Percentiles rank a stretch among this genome's conserved stretches.
phyloP scores from a whole-genome alignment of 2,329 filamentous ascomycete genomes.

The Cercospora berteroae region DNA sequence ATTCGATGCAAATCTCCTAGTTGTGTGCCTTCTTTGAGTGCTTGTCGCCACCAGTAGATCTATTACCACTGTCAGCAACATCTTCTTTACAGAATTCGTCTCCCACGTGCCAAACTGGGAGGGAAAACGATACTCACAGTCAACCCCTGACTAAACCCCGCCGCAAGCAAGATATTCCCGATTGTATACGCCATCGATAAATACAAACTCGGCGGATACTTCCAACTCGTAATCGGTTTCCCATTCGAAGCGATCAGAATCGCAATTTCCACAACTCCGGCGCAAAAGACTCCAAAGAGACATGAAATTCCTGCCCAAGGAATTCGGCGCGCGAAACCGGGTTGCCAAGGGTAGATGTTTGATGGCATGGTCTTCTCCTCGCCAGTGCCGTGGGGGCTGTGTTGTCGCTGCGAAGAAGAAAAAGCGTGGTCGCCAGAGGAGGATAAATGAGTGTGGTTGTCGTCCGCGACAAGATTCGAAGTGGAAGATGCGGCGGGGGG shows the following conservation, averaged over 20 bases:
- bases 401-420: neutral
- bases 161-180: constrained; percentile 19
- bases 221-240: constrained; percentile 18
- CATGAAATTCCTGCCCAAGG: constrained; percentile 19
- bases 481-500: neutral
- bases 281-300: constrained; percentile 17
- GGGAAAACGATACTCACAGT: constrained; percentile 7
- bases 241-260: constrained; percentile 18
- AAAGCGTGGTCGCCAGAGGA: neutral
- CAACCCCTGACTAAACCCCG: constrained; percentile 20
- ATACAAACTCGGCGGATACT: constrained; percentile 21
- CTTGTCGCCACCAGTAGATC: constrained; percentile 23
- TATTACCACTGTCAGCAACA: neutral
- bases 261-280: constrained; percentile 15
- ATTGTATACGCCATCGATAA: constrained; percentile 23
- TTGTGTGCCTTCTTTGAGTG: constrained; percentile 19
- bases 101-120: too few species aligned
- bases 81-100: too few species aligned
- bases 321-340: constrained; percentile 15
- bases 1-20: constrained; percentile 21
- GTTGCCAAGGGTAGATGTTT: constrained; percentile 20
- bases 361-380: neutral
- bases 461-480: neutral
- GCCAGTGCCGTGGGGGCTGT: neutral
- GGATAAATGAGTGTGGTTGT: neutral